Conservation (phyloP, 345 rosid genomes). For the Citrus glauca region DNA sequence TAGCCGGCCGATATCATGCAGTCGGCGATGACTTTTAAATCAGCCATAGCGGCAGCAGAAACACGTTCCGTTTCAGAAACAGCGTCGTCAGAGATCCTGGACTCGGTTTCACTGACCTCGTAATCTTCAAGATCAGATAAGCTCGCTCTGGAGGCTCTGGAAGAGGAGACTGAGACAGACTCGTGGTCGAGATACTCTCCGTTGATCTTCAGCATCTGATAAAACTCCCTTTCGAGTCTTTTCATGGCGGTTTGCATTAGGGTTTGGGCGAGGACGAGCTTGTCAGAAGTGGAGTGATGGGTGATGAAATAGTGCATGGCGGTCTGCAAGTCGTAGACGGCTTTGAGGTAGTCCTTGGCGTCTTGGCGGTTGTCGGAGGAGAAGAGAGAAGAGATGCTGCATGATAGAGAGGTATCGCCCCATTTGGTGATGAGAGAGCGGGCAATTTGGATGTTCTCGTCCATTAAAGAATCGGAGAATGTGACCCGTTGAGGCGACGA, state of each 20-base stretch:
- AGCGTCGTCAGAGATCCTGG: slow-evolving; percentile 8
- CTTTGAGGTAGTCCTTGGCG: slow-evolving; percentile 47
- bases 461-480: slow-evolving; percentile 50
- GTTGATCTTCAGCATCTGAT: slow-evolving; percentile 49
- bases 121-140: slow-evolving; percentile 24
- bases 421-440: slow-evolving; percentile 39
- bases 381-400: slow-evolving; percentile 39
- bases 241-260: slow-evolving; percentile 66
- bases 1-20: slow-evolving; percentile 67
- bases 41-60: slow-evolving; percentile 34
- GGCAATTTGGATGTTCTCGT: slow-evolving; percentile 47
- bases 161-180: slow-evolving; percentile 34
- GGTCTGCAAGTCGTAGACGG: slow-evolving; percentile 45
- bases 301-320: slow-evolving; percentile 52
- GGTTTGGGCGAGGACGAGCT: slow-evolving; percentile 50
- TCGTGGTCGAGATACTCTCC: slow-evolving; percentile 49
- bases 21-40: slow-evolving; percentile 59
- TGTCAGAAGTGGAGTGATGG: slow-evolving; percentile 34
- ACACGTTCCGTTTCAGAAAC: slow-evolving; percentile 27
- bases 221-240: slow-evolving; percentile 65
- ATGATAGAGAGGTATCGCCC: slow-evolving; percentile 16
- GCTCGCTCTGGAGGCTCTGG: slow-evolving; percentile 14
- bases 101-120: slow-evolving; percentile 15
- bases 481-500: slow-evolving; percentile 30
- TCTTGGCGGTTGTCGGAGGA: slow-evolving; percentile 37